These are phyloP conservation scores for Ogataea angusta DNA, from an alignment of 805 yeast genomes.

Conservation along the genomic window DNA sequence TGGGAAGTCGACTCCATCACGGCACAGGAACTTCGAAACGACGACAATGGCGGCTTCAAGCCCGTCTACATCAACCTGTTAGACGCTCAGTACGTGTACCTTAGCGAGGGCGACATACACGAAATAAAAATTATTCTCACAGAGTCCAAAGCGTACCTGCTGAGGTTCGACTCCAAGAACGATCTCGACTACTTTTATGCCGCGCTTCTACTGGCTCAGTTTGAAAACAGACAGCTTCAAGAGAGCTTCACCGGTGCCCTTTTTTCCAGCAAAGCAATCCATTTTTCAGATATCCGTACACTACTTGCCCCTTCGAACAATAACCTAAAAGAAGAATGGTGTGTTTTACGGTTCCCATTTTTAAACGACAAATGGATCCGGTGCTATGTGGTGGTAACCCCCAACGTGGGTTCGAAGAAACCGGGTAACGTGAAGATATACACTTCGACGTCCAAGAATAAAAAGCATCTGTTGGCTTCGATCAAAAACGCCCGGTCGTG, in stretches of 20 bases:
- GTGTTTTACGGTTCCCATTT: slow-evolving; percentile 57
- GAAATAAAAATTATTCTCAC: slow-evolving; percentile 27
- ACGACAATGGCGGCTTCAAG: slow-evolving; percentile 38
- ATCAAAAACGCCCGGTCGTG: slow-evolving; percentile 43
- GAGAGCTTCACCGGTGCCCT: slow-evolving; percentile 66
- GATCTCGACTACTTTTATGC: slow-evolving; percentile 36
- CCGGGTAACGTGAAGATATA: slow-evolving; percentile 56
- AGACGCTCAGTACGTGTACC: slow-evolving; percentile 37
- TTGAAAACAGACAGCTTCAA: slow-evolving; percentile 53
- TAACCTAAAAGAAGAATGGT: slow-evolving; percentile 55
- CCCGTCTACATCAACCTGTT: slow-evolving; percentile 53
- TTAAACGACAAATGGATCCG: slow-evolving; percentile 57
- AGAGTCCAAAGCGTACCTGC: slow-evolving; percentile 20
- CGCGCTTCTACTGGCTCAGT: slow-evolving; percentile 51
- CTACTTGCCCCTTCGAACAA: slow-evolving; percentile 49
- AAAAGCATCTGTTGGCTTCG: slow-evolving; percentile 51
- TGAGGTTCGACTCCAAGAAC: slow-evolving; percentile 25
- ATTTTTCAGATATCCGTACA: slow-evolving; percentile 56
- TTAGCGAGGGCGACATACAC: slow-evolving; percentile 2
- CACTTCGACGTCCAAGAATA: slow-evolving; percentile 43
- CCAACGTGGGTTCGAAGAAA: slow-evolving; percentile 39
- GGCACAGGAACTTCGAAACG: slow-evolving; percentile 26
- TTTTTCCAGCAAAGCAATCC: slow-evolving; percentile 53
- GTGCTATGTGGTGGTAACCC: slow-evolving; percentile 48
- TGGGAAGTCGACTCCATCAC: slow-evolving; percentile 39